Conservation (phyloP, 148 eudicot genomes). For the Dysphania ambrosioides region DNA sequence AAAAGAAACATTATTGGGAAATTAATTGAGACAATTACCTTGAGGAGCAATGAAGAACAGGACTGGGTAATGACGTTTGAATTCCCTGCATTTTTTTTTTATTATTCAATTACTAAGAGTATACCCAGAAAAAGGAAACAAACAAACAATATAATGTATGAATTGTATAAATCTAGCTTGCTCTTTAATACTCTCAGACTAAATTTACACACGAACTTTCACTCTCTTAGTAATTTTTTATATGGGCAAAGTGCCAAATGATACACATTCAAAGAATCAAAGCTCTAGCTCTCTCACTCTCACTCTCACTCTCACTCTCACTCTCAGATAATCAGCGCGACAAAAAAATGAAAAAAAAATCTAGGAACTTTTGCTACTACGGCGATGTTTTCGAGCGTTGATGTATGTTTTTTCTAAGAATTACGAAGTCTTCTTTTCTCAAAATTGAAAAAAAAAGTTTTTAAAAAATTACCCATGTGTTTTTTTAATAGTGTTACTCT, state of each 20-base stretch:
- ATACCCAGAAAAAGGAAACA: background rate
- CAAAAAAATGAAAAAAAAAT: no score
- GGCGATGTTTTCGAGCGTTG: no score
- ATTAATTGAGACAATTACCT: conserved; percentile 8
- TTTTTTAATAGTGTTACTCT: no score
- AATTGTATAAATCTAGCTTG: background rate
- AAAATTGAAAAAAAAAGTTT: no score
- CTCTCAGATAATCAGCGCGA: no score
- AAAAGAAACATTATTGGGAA: background rate
- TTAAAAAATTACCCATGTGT: no score
- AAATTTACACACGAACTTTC: background rate
- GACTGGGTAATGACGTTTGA: conserved; percentile 11
- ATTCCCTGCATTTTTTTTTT: conserved; percentile 13
- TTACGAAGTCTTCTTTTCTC: no score
- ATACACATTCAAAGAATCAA: background rate
- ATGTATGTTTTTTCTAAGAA: no score
- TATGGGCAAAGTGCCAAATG: background rate
- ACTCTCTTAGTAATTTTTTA: background rate
- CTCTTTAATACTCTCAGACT: background rate
- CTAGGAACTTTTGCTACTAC: background rate
- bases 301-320: background rate
- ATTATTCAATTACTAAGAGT: background rate
- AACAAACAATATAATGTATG: background rate
- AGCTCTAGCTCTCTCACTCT: background rate
- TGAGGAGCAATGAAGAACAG: conserved; percentile 4